Evolutionary conservation across 345 rosid genomes (phyloP).

Genomic region (Bruguiera parviflora): DNA sequence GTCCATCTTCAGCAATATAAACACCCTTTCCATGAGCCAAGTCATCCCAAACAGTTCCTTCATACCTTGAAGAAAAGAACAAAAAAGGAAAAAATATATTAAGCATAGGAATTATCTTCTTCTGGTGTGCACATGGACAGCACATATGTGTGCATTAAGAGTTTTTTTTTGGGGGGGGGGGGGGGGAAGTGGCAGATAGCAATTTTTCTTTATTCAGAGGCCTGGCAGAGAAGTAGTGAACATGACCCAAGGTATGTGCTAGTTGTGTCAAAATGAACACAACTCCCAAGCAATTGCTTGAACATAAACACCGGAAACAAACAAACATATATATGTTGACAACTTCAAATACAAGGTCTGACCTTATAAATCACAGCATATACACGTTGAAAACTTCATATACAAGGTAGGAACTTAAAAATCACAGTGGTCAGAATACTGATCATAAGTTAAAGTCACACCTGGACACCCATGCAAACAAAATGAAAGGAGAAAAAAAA

Average conservation of each 20-base stretch:
- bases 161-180: too few species aligned
- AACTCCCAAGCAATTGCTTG: too few species aligned
- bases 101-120: constrained; percentile 5
- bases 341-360: neutral
- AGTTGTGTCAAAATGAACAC: too few species aligned
- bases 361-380: neutral
- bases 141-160: too few species aligned
- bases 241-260: too few species aligned
- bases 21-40: constrained; percentile 97
- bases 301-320: neutral
- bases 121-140: neutral
- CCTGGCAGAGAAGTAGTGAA: too few species aligned
- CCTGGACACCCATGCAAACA: neutral
- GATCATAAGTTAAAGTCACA: neutral
- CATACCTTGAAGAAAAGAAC: constrained; percentile 47
- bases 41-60: constrained; percentile 97
- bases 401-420: neutral
- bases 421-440: neutral
- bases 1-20: constrained; percentile 70
- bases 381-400: too few species aligned
- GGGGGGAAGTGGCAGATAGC: too few species aligned
- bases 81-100: neutral
- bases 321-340: neutral
- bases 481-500: neutral
- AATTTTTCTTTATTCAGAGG: too few species aligned